Evolutionary conservation across 208 protist genomes (phyloP).

Genomic region (Lotmaria passim): DNA sequence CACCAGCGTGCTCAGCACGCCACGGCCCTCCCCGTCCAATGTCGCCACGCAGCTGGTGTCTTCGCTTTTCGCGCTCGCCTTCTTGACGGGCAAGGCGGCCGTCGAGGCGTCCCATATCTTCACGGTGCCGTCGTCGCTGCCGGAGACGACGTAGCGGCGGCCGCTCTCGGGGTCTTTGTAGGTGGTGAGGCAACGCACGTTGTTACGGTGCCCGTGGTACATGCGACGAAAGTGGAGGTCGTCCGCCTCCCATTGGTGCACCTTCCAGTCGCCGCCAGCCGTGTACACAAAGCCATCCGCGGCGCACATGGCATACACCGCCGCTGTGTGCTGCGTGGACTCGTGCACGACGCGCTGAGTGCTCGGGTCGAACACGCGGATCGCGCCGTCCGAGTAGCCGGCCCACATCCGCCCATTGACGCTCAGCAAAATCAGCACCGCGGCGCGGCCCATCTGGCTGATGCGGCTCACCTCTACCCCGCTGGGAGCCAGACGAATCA

Average conservation of each 20-base stretch:
- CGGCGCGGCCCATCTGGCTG: constrained; percentile 21
- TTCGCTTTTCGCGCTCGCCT: constrained; percentile 27
- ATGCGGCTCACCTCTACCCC: constrained; percentile 48
- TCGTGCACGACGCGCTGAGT: constrained; percentile 38
- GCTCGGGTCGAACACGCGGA: constrained; percentile 48
- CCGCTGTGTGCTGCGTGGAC: constrained; percentile 63
- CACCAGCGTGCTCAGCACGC: constrained; percentile 44
- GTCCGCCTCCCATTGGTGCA: constrained; percentile 66
- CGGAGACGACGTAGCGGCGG: constrained; percentile 52
- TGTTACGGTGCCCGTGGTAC: constrained; percentile 67
- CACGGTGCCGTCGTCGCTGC: constrained; percentile 68
- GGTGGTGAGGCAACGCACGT: constrained; percentile 54
- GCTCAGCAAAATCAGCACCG: constrained; percentile 36
- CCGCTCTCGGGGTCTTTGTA: constrained; percentile 41
- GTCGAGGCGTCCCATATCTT: constrained; percentile 57
- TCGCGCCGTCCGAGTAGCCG: constrained; percentile 65
- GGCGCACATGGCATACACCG: constrained; percentile 52
- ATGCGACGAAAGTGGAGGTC: constrained; percentile 62
- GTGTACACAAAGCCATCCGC: constrained; percentile 62
- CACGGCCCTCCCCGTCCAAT: constrained; percentile 40
- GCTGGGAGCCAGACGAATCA: constrained; percentile 45
- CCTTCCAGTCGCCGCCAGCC: constrained; percentile 74
- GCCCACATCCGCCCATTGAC: constrained; percentile 55
- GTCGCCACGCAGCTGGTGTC: constrained; percentile 58
- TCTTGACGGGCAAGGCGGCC: constrained; percentile 12